These are phyloP conservation scores for Naegleria gruberi DNA, from an alignment of 208 protist genomes.

Conservation along the genomic window DNA sequence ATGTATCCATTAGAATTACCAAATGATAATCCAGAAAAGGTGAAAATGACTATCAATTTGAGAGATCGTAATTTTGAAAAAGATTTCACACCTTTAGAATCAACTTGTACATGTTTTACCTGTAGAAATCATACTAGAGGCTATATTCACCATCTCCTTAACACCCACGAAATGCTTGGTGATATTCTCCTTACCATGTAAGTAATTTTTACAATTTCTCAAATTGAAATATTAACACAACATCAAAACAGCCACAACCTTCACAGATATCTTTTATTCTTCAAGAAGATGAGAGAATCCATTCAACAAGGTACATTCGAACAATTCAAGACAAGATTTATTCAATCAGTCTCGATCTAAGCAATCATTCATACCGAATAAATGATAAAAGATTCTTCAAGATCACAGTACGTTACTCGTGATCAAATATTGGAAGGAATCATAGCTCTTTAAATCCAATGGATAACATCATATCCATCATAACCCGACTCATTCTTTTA, in stretches of 20 bases:
- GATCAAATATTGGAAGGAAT: too few species aligned
- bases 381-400: background rate
- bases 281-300: background rate
- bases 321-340: background rate
- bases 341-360: background rate
- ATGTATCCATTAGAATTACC: background rate
- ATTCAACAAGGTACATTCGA: conserved; percentile 2
- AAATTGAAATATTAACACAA: background rate
- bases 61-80: conserved; percentile 1
- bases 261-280: conserved; percentile 18
- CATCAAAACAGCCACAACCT: conserved; percentile 14
- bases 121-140: conserved; percentile 22
- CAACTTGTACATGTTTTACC: conserved; percentile 7
- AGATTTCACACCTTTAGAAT: background rate
- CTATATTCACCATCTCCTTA: conserved; percentile 27
- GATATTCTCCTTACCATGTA: conserved; percentile 20
- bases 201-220: background rate
- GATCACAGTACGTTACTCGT: too few species aligned
- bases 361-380: background rate
- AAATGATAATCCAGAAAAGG: background rate
- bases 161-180: conserved; percentile 24
- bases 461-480: too few species aligned
- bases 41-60: conserved; percentile 18
- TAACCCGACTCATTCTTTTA: too few species aligned
- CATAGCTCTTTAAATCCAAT: too few species aligned